These are phyloP conservation scores for Neurospora terricola DNA, from an alignment of 495 filamentous ascomycete species.

Conservation along the genomic window DNA sequence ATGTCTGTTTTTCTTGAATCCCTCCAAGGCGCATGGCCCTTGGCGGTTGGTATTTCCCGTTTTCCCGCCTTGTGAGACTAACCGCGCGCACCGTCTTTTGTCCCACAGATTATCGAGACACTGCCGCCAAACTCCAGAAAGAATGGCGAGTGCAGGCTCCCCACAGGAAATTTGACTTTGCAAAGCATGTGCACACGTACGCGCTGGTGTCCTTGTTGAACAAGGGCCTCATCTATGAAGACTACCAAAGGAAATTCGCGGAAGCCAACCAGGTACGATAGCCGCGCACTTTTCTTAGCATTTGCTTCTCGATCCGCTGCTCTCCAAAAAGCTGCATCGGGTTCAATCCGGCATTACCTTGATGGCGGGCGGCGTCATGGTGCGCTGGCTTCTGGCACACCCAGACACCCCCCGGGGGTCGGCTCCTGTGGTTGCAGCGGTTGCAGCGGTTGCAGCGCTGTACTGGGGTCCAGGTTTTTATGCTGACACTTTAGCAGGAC, in stretches of 20 bases:
- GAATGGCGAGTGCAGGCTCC: slow-evolving; percentile 66
- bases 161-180: slow-evolving; percentile 61
- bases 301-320: slow-evolving; percentile 1
- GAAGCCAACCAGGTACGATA: slow-evolving; percentile 19
- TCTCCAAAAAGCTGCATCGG: slow-evolving; percentile 1
- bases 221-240: slow-evolving; percentile 65
- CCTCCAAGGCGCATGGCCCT: slow-evolving; percentile 2
- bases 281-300: slow-evolving; percentile 1
- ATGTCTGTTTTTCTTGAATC: slow-evolving; percentile 29
- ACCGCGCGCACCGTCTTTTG: slow-evolving; percentile 17
- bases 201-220: slow-evolving; percentile 66
- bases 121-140: slow-evolving; percentile 71
- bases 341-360: slow-evolving; percentile 7
- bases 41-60: not conserved
- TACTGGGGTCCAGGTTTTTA: slow-evolving; percentile 29
- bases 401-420: not conserved
- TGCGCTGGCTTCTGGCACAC: slow-evolving; percentile 11
- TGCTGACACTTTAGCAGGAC: slow-evolving; percentile 23
- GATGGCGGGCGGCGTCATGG: slow-evolving; percentile 4
- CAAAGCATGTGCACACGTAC: slow-evolving; percentile 63
- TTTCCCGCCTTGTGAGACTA: slow-evolving; percentile 19
- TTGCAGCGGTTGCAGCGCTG: slow-evolving; percentile 10
- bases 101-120: slow-evolving; percentile 52
- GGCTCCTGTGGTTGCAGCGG: slow-evolving; percentile 15
- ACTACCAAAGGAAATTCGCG: slow-evolving; percentile 49